A percentile compares a stretch with the other conserved stretches of the same genome.
phyloP scores from a whole-genome alignment of 257 asterid species.

The Petrea volubilis region DNA sequence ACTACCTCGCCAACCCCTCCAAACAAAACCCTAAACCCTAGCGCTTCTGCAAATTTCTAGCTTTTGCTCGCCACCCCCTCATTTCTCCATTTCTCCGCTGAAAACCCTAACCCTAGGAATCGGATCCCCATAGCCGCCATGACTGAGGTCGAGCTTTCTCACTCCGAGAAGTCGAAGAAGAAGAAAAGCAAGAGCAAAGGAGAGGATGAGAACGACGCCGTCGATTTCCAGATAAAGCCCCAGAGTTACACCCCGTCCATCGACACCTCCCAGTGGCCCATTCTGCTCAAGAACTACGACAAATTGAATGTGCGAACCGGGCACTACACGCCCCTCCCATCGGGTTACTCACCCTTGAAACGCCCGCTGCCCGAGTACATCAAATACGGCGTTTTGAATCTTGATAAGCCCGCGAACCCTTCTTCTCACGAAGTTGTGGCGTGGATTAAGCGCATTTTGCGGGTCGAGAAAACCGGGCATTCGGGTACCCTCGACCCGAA shows the following conservation, averaged over 20 bases:
- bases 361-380: constrained; percentile 74
- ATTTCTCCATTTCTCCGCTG: neutral
- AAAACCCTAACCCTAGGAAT: neutral
- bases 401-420: constrained; percentile 82
- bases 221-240: constrained; percentile 63
- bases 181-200: constrained; percentile 48
- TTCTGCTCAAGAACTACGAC: constrained; percentile 74
- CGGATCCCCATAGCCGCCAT: constrained; percentile 28
- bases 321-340: constrained; percentile 80
- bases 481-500: constrained; percentile 84
- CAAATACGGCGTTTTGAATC: constrained; percentile 74
- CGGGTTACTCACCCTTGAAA: constrained; percentile 86
- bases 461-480: constrained; percentile 83
- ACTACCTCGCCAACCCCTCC: neutral
- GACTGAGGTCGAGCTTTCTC: constrained; percentile 57
- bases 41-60: neutral
- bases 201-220: constrained; percentile 23
- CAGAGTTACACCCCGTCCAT: constrained; percentile 64
- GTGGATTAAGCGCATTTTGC: constrained; percentile 77
- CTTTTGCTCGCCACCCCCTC: neutral
- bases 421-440: constrained; percentile 92
- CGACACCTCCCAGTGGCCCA: constrained; percentile 84
- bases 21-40: constrained; percentile 45
- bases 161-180: constrained; percentile 60
- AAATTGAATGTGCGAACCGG: constrained; percentile 79